These are phyloP conservation scores for Backusella psychrophila DNA, from an alignment of 192 early-diverging fungal species.

Conservation along the genomic window DNA sequence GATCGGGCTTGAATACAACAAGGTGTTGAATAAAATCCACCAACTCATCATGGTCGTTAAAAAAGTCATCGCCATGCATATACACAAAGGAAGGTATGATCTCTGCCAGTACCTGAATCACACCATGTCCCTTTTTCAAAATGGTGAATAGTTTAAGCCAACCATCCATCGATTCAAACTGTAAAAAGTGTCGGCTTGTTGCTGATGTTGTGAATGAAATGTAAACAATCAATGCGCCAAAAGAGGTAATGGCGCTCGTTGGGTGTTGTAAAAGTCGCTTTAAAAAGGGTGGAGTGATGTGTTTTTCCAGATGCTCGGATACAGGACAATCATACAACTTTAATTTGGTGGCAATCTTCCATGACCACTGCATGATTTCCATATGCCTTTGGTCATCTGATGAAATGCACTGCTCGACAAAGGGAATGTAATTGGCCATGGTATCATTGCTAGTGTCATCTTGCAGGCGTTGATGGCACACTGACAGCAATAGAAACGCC, in stretches of 20 bases:
- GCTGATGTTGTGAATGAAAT: constrained; percentile 35
- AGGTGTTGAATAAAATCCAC: constrained; percentile 33
- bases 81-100: constrained; percentile 36
- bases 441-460: background rate
- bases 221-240: constrained; percentile 35
- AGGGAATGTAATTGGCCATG: background rate
- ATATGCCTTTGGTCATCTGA: background rate
- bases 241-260: constrained; percentile 19
- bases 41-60: constrained; percentile 15
- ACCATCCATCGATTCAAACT: constrained; percentile 35
- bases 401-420: background rate
- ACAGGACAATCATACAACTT: background rate
- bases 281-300: background rate
- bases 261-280: constrained; percentile 12
- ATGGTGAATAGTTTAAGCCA: constrained; percentile 41
- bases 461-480: background rate
- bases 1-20: constrained; percentile 35
- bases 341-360: background rate
- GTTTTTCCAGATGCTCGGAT: background rate
- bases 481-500: constrained; percentile 20
- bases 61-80: constrained; percentile 39
- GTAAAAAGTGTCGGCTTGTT: constrained; percentile 42
- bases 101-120: constrained; percentile 26
- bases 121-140: constrained; percentile 25
- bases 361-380: constrained; percentile 1